Evolutionary conservation across 2,329 filamentous ascomycete genomes (phyloP).

Genomic region (Thyridium curvatum): DNA sequence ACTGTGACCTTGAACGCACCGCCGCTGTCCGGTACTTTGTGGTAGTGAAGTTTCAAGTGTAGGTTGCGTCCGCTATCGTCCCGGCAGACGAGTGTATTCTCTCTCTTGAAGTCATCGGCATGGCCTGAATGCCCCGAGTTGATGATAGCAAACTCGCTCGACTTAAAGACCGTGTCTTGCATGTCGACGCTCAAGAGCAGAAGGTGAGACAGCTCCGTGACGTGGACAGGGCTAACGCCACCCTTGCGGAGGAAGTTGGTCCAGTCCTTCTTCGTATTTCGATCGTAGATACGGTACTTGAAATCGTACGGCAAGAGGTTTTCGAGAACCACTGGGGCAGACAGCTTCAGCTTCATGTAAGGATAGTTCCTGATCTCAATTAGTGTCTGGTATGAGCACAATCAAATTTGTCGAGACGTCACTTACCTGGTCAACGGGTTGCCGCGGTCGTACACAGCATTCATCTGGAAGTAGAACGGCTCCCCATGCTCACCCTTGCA

Average conservation of each 20-base stretch:
- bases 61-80: slow-evolving; percentile 77
- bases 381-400: too few species aligned
- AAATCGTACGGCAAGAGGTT: slow-evolving; percentile 96
- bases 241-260: slow-evolving; percentile 96
- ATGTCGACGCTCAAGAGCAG: slow-evolving; percentile 90
- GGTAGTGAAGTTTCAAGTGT: slow-evolving; percentile 84
- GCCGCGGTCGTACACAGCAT: slow-evolving; percentile 75
- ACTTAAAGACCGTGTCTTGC: slow-evolving; percentile 91
- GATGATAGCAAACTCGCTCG: slow-evolving; percentile 95
- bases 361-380: slow-evolving; percentile 62
- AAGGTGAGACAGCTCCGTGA: slow-evolving; percentile 91
- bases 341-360: slow-evolving; percentile 88
- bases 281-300: slow-evolving; percentile 98
- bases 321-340: slow-evolving; percentile 87
- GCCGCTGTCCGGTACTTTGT: slow-evolving; percentile 80
- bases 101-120: slow-evolving; percentile 81
- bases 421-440: slow-evolving; percentile 71
- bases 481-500: slow-evolving; percentile 84
- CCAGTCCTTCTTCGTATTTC: slow-evolving; percentile 98
- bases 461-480: slow-evolving; percentile 95
- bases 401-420: background rate
- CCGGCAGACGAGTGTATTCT: slow-evolving; percentile 72
- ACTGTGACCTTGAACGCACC: slow-evolving; percentile 95
- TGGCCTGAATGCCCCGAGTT: slow-evolving; percentile 80
- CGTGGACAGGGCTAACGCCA: slow-evolving; percentile 93